Percentiles rank a stretch among this genome's conserved stretches.
Evolutionary conservation across 257 asterid species (phyloP).

Genomic region (Thymus mandschuricus): DNA sequence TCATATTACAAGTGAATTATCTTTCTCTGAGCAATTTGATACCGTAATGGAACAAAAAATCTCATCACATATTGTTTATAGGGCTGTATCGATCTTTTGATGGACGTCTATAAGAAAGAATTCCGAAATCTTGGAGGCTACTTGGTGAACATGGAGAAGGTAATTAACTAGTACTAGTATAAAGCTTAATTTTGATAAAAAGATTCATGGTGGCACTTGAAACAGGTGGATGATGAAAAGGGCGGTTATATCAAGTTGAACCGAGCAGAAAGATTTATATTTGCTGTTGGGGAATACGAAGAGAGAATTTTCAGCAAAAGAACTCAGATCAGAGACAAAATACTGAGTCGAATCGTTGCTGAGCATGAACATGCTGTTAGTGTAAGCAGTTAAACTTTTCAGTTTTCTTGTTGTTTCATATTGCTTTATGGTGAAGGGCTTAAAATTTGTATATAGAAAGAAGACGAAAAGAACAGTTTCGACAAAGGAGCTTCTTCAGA

Average conservation of each 20-base stretch:
- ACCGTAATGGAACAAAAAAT: background rate
- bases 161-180: slow-evolving; percentile 12
- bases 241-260: slow-evolving; percentile 44
- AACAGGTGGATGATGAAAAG: slow-evolving; percentile 42
- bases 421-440: too few relatives aligned
- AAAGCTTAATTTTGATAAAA: background rate
- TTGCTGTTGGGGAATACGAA: slow-evolving; percentile 51
- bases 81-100: slow-evolving; percentile 59
- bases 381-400: background rate
- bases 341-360: slow-evolving; percentile 33
- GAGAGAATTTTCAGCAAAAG: slow-evolving; percentile 63
- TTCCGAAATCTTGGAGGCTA: slow-evolving; percentile 62
- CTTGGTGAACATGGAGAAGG: slow-evolving; percentile 57
- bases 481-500: slow-evolving; percentile 30
- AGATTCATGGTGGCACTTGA: background rate
- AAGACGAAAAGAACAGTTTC: slow-evolving; percentile 7
- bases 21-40: background rate
- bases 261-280: slow-evolving; percentile 56
- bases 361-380: slow-evolving; percentile 45
- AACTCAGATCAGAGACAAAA: slow-evolving; percentile 35
- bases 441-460: slow-evolving; percentile 41
- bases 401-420: too few relatives aligned
- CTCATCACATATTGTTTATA: slow-evolving; percentile 19
- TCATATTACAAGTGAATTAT: background rate
- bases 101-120: slow-evolving; percentile 58